Base-by-base conservation (phyloP, 2,329 filamentous ascomycete species). In the Pseudopithomyces maydicus region DNA sequence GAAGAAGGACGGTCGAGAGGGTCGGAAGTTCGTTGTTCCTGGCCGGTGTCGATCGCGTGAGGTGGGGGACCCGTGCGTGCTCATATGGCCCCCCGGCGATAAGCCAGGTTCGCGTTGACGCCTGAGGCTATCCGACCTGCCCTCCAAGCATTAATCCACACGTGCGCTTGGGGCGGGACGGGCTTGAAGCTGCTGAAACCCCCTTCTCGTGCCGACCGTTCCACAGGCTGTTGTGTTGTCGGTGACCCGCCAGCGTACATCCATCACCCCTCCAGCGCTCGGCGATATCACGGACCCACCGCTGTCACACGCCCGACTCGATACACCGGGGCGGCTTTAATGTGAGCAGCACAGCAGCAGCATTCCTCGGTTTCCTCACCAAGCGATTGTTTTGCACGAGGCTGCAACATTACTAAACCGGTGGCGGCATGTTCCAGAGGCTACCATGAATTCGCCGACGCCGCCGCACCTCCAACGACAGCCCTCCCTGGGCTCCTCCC, bases 371-470 rank as follows among this genome's bases (percentile, higher is more conserved):
- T 44, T n/a, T 14, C 8, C 12, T 15, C 22, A 22, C 7, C 8
- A 4, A 15, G 22, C 33, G n/a, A 1, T 19, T 41, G 51, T 32
- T 47, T 47, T 35, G 51, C 35, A 45, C 17, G 22, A 52, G 19
- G 1, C 47, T 39, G 17, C 48, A 53, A 19, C 29, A 45, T 49
- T 44, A 36, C 42, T 49, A 47, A 42, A 44, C 36, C 36, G 36
- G 68, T 71, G 66, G 68, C 69, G 69, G 62, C 55, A 69, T 69
- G 67, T 66, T 5, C 26, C 26, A 29, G 26, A 29, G 5, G 8
- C 26, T 58, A 61, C 62, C 58, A 66, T 72, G 63, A 65, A 62
- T 57, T 52, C 53, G 60, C 61, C 59, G 62, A 50, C 46, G 51
- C 56, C 48, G 48, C 56, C 38, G 48, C 38, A 32, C 48, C n/a